A percentile compares a stretch with the other conserved stretches of the same genome.
These are phyloP conservation scores for Wickerhamomyces ciferrii DNA, from an alignment of 805 yeast genomes.

Conservation along the genomic window DNA sequence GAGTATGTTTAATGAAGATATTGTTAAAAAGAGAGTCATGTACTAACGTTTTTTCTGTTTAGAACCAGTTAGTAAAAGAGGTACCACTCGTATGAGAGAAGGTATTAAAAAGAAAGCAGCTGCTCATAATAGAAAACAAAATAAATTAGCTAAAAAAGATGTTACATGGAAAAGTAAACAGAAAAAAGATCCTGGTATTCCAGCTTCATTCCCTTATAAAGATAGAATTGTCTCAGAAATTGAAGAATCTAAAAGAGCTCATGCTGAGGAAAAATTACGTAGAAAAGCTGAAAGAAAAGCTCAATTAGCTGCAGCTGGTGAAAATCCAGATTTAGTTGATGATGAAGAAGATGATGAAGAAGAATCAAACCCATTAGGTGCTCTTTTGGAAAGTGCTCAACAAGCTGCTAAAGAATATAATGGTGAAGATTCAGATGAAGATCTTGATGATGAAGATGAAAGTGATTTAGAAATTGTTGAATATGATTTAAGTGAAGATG, in stretches of 20 bases:
- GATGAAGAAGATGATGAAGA: slow-evolving; percentile 37
- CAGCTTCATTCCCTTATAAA: slow-evolving; percentile 91
- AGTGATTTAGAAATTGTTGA: slow-evolving; percentile 44
- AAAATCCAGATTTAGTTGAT: slow-evolving; percentile 29
- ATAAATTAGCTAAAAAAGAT: slow-evolving; percentile 80
- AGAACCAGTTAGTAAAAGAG: slow-evolving; percentile 68
- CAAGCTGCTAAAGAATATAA: slow-evolving; percentile 74
- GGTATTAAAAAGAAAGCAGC: slow-evolving; percentile 95
- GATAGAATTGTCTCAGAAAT: slow-evolving; percentile 71
- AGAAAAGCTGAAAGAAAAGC: slow-evolving; percentile 44
- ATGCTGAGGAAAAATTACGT: slow-evolving; percentile 47
- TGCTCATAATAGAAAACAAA: slow-evolving; percentile 84
- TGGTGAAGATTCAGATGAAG: slow-evolving; percentile 42
- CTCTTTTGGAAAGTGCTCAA: slow-evolving; percentile 86
- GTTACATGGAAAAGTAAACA: slow-evolving; percentile 86
- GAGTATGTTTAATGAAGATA: slow-evolving; percentile 4
- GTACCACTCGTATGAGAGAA: slow-evolving; percentile 89
- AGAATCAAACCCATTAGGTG: slow-evolving; percentile 59
- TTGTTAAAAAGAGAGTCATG: not conserved
- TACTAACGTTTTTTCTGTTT: not conserved
- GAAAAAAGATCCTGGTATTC: slow-evolving; percentile 91
- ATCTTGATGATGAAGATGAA: slow-evolving; percentile 35
- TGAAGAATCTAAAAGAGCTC: slow-evolving; percentile 54
- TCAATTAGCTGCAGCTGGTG: slow-evolving; percentile 32
- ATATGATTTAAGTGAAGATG: slow-evolving; percentile 41